Evolutionary conservation across 106 monocot species (phyloP), one percentile per base, ranked within the genome.

Genomic region (Allium cepa): DNA sequence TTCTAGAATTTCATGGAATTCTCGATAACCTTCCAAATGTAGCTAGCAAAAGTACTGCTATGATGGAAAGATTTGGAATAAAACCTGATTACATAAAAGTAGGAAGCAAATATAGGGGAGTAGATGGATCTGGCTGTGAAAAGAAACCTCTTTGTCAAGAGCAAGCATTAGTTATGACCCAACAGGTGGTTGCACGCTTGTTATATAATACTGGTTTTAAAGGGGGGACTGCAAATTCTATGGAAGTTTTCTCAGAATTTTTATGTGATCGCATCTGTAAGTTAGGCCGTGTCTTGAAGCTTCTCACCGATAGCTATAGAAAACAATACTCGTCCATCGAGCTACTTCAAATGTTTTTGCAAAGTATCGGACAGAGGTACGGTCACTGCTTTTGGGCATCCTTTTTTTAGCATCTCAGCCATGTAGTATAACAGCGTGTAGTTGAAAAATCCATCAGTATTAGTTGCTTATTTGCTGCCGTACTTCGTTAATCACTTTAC

Each of bases 11-110:
- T 59, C 75, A 69, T 81, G 89, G 81, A 9, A 85, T 87, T 65
- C 99, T 99, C 63, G 99, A 99, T 71, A 93, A 90, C 72, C 78
- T 99, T 49, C 99, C 99, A 4, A 63, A 76, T 49, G 62, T 93
- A 48, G 72, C 81, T 63, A 79, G 77, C 69, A 86, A 81, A 50
- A 99, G 82, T 76, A 79, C 86, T 57, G 93, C 92, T 52, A 90
- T 99, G 99, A 82, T 99, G 67, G 99, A 99, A 77, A 86, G 99
- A 46, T 99, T 93, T 83, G 99, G 99, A 13, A 85, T 93, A 82
- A 87, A 78, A 56, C 99, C 99, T 26, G 89, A 99, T 17, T 89
- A 92, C 49, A 65, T 93, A 16, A 99, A 73, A 66, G 79, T 85
- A 71, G 99, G 85, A 74, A 84, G 67, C 59, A 93, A 99, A 81